Base-by-base conservation (phyloP, 140 eudicot genomes). In the Senecio squalidus region DNA sequence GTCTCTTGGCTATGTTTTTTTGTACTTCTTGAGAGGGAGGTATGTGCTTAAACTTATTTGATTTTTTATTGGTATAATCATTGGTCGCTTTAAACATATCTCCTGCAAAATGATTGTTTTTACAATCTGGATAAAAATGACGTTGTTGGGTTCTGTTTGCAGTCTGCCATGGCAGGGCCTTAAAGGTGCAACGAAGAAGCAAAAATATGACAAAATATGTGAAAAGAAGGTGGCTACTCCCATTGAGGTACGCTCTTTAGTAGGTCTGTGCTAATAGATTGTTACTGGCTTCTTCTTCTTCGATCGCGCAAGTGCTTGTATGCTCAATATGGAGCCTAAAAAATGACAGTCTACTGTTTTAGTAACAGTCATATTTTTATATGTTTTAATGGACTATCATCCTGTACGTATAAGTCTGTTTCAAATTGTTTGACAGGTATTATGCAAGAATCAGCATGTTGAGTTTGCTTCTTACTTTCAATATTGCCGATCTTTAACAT, bases 121-220 rank as follows among this genome's bases (percentile, higher is more conserved):
- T 26, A 22, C 54, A 38, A n/a, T n/a, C n/a, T n/a, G n/a, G 34
- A 52, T 13, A 49, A 63, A 33, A n/a, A 26, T 6, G 2, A 7
- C 2, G 15, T 55, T 63, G 25, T 24, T 39, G n/a, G n/a, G n/a
- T n/a, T n/a, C n/a, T n/a, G 20, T 63, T 39, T 63, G 48, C 61
- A 90, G 98, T 62, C 85, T 90, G 50, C 97, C 97, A 5, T 90
- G 97, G 97, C 95, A 85, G 78, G 97, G 97, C 23, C 75, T 90
- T 55, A 86, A 86, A 76, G 97, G 95, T 50, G 97, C 94, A 24
- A 90, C 79, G 17, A 90, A 90, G 82, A 90, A 90, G 80, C 95
- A 86, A 68, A 90, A 90, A 61, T 90, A 90, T 63, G 97, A 90
- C 62, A 90, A 81, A 65, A 90, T 90, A 58, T 72, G 97, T 53